Evolutionary conservation across 2,329 filamentous ascomycete genomes (phyloP), one percentile per base, ranked within the genome.

Genomic region (Aureobasidium sp.): DNA sequence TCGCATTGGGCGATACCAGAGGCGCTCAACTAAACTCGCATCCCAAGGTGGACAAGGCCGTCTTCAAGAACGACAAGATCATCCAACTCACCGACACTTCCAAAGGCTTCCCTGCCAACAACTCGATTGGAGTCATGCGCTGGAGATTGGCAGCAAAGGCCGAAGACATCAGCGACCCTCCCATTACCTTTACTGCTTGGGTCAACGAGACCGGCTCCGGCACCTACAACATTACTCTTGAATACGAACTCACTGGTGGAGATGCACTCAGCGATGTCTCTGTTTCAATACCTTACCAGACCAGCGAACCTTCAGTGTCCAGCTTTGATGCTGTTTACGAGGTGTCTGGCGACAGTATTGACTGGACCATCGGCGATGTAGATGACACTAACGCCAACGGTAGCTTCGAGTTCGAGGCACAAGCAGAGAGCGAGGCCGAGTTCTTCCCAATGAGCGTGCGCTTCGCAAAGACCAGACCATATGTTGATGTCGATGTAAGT

Each of bases 101-200:
- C 35, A 90, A 90, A 65, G 88, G 90, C 21, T 98, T 98, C 76
- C 93, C 93, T 0, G 83, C 90, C 22, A 97, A 96, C 73, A 94
- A 95, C 67, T 83, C 87, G 14, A 91, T 97, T 54, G 90, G 88
- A 53, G 90, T 97, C 37, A 78, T 98, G 67, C 83, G 91, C 68
- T 98, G 93, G 93, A 87, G 90, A 64, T 86, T 88, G 19, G 83
- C 84, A 14, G 86, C 89, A 44, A 90, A 88, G 71, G 78, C 80
- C 2, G 90, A 94, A 60, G 88, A 94, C 62, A 72, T 85, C 30
- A 84, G 83, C 57, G 82, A 90, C 52, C 83, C 94, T 32, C 93
- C 93, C 6, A 93, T 98, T 64, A 93, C 87, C 32, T 97, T 98
- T 70, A 96, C 90, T 2, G 91, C 96, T 32, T 98, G 93, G 93